A percentile compares a stretch with the other conserved stretches of the same genome.
Conservation (phyloP, 352 stramenopile species). For the Phytopythium aichiense region DNA sequence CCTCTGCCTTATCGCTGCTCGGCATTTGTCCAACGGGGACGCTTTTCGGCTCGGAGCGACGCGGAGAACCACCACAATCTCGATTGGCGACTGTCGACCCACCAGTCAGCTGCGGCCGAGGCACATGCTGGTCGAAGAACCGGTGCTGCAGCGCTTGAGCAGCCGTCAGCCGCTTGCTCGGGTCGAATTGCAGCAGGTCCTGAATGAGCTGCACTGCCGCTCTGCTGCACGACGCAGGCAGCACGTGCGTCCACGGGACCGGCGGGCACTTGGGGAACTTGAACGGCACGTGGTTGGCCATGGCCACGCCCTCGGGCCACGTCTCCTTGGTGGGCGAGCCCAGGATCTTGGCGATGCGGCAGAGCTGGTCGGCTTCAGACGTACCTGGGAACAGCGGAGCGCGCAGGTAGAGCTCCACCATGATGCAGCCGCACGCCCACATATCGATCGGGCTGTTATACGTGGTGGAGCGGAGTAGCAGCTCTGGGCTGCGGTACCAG, state of each 20-base stretch:
- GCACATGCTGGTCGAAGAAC: conserved; percentile 84
- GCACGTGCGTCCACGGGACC: conserved; percentile 56
- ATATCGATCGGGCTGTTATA: conserved; percentile 84
- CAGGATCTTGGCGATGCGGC: conserved; percentile 93
- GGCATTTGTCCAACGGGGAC: not conserved
- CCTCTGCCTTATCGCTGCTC: conserved; percentile 14
- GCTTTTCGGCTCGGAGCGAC: conserved; percentile 14
- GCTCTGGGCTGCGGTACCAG: conserved; percentile 77
- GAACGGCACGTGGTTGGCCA: conserved; percentile 90
- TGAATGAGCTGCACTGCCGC: conserved; percentile 81
- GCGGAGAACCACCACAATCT: conserved; percentile 13
- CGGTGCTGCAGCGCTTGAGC: conserved; percentile 90
- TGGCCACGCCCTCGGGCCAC: conserved; percentile 90
- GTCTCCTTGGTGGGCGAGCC: conserved; percentile 84
- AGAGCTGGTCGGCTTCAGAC: conserved; percentile 95
- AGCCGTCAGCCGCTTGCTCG: conserved; percentile 82
- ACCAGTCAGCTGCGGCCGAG: conserved; percentile 32
- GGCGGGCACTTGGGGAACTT: conserved; percentile 87
- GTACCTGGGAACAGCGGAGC: conserved; percentile 77
- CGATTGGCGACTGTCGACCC: not conserved
- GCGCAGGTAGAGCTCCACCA: conserved; percentile 74
- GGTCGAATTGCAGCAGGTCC: conserved; percentile 92
- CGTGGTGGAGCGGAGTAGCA: conserved; percentile 52
- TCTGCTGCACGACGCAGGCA: conserved; percentile 66
- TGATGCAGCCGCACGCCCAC: conserved; percentile 80